Evolutionary conservation across 495 filamentous ascomycete genomes (phyloP).

Genomic region (Aspergillus biplanus): DNA sequence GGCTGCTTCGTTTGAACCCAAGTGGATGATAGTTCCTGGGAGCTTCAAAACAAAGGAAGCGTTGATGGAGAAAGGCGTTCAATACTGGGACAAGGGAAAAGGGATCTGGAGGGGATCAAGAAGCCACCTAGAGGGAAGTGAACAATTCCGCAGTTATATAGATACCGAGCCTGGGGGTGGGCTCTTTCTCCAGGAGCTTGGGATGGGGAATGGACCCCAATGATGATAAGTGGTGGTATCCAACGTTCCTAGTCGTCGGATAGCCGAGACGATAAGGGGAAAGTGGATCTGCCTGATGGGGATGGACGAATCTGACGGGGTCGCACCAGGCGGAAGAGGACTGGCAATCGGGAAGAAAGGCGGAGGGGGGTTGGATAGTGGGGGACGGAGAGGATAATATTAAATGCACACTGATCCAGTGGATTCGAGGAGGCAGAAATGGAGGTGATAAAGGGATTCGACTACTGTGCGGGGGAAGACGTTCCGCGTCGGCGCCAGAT

Average conservation of each 20-base stretch:
- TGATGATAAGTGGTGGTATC: background rate
- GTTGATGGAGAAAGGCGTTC: too few relatives aligned
- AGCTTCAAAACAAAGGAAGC: too few relatives aligned
- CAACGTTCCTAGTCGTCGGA: conserved; percentile 4
- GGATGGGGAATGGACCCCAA: background rate
- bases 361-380: background rate
- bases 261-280: conserved; percentile 19
- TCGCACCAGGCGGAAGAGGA: background rate
- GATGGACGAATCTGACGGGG: background rate
- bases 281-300: background rate
- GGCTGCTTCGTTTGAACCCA: too few relatives aligned
- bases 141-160: background rate
- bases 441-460: background rate
- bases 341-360: background rate
- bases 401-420: background rate
- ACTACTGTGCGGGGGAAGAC: conserved; percentile 11
- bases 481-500: conserved; percentile 18
- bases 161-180: background rate
- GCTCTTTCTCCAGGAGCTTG: background rate
- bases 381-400: background rate
- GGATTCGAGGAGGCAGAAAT: background rate
- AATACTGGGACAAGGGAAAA: background rate
- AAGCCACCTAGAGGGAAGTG: background rate
- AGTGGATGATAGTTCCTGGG: too few relatives aligned
- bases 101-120: background rate